A percentile compares a stretch with the other conserved stretches of the same genome.
phyloP scores from a whole-genome alignment of 208 protist genomes.

The Leishmania tarentolae region DNA sequence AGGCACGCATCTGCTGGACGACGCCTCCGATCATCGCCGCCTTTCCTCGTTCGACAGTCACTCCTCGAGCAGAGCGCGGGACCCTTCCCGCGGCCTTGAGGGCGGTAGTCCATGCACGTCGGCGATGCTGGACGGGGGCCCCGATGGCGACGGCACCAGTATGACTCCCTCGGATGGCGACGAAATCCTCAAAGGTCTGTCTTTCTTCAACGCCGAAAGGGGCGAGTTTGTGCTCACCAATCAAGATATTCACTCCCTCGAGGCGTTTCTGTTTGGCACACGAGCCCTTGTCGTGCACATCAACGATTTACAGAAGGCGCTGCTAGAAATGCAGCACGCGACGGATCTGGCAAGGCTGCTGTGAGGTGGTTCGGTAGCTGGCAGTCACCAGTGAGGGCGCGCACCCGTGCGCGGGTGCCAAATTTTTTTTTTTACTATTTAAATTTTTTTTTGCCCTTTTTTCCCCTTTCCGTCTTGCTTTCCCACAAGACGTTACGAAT shows the following conservation, averaged over 20 bases:
- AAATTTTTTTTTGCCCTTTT: neutral
- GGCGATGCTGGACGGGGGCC: conserved; percentile 18
- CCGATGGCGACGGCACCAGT: conserved; percentile 20
- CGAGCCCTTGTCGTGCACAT: conserved; percentile 71
- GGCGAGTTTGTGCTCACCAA: conserved; percentile 86
- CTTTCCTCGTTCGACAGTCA: neutral
- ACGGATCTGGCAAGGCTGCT: conserved; percentile 70
- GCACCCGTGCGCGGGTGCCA: neutral
- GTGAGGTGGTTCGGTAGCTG: conserved; percentile 17
- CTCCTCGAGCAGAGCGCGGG: neutral
- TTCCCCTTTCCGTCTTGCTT: neutral
- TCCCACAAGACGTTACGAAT: no score
- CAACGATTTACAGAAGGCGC: conserved; percentile 81
- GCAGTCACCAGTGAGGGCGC: neutral
- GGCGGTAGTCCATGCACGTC: neutral
- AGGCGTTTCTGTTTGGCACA: conserved; percentile 86
- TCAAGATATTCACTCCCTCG: conserved; percentile 88
- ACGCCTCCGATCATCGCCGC: neutral
- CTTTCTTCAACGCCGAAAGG: conserved; percentile 63
- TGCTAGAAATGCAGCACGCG: conserved; percentile 83
- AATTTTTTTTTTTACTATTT: no score
- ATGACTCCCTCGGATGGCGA: conserved; percentile 12
- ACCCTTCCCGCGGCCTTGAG: neutral
- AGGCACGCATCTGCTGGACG: neutral
- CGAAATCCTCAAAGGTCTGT: conserved; percentile 51